Base-by-base conservation (phyloP, 2,329 filamentous ascomycete genomes). In the Arthroderma sp. region DNA sequence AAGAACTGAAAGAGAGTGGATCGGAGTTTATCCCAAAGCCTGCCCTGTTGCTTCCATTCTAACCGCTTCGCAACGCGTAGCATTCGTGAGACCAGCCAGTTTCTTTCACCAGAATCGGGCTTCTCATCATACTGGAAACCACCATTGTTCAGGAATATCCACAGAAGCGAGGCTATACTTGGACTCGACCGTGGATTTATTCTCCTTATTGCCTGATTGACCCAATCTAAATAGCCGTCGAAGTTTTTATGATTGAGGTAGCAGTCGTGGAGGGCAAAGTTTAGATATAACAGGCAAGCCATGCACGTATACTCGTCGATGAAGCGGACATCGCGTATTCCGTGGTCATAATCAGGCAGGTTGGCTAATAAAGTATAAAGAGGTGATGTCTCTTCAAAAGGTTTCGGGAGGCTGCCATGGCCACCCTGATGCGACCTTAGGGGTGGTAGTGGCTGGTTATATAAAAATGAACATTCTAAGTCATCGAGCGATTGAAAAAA, bases 261-360 rank as follows among this genome's bases (percentile, higher is more conserved):
- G 49, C 61, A 65, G 53, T 69, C 65, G 37, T 67, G 63, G 5
- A 69, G 59, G 4, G 64, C 65, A 53, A 67, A 52, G 51, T 64
- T 64, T 17, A 69, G 61, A 57, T 68, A 69, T 23, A 69, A 62
- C 33, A 69, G 61, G 38, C 67, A 69, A 15, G 66, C 60, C 61
- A 69, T 65, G 56, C 66, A 66, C 7, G 65, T 63, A 53, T 68
- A 68, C 61, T 68, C 67, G 55, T 69, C 66, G 44, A 69, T 68
- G 43, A 67, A 69, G 7, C 66, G 64, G 39, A 69, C 61, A 56
- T 67, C 67, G 13, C 65, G 64, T 44, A 69, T 68, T 2, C 67
- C 67, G 39, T 66, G 67, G 43, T 69, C 66, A 37, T 69, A 67
- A 28, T 68, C 66, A 1, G 66, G 66, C 21, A 68, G 61, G 38